phyloP scores from a whole-genome alignment of 2,329 filamentous ascomycete genomes.

The Zymoseptoria crescenta region DNA sequence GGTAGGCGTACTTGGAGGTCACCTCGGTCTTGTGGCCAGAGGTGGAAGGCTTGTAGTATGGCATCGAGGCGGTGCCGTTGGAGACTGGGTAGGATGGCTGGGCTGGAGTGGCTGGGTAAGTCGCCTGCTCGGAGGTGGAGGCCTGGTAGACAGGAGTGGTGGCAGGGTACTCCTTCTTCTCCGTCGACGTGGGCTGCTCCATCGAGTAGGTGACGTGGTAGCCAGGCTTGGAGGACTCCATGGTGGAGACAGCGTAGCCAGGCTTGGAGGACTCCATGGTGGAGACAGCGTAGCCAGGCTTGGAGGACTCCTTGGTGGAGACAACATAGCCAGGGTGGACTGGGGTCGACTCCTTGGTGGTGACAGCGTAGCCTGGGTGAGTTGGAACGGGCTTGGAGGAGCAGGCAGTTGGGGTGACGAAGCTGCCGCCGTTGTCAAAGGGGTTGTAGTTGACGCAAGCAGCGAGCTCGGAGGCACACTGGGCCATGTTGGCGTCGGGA shows the following conservation, averaged over 20 bases:
- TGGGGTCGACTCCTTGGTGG: not conserved
- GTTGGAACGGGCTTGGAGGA: not conserved
- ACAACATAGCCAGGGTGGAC: not conserved
- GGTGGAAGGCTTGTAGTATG: not conserved
- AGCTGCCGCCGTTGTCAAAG: not conserved
- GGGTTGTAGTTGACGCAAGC: conserved; percentile 12
- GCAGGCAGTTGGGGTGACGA: not conserved
- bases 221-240: not conserved
- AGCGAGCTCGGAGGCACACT: conserved; percentile 9
- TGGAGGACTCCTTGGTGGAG: not conserved
- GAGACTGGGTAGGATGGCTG: not conserved
- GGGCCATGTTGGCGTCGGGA: conserved; percentile 6
- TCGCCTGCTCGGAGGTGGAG: not conserved
- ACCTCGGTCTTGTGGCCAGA: not conserved
- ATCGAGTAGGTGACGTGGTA: not conserved
- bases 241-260: not conserved
- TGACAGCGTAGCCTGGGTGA: not conserved
- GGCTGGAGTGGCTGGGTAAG: not conserved
- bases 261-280: too few relatives aligned
- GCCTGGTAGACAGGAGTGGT: not conserved
- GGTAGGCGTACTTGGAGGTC: not conserved
- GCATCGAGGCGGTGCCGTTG: not conserved
- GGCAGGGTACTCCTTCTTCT: not conserved
- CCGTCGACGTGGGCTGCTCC: not conserved
- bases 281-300: not conserved